Evolutionary conservation across 148 eudicot species (phyloP).

Genomic region (Rhododendron ovatum): DNA sequence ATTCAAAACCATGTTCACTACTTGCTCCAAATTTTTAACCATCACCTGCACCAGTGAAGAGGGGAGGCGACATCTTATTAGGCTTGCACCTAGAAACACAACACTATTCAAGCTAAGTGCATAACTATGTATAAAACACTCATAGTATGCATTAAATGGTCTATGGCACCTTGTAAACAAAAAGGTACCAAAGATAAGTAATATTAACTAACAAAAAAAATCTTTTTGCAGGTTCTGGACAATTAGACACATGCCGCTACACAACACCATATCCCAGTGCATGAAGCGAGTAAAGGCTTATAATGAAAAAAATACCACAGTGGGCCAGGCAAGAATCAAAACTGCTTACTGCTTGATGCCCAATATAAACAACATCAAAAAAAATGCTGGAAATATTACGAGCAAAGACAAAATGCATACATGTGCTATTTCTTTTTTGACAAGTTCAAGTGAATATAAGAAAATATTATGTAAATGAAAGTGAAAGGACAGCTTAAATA

Average conservation of each 20-base stretch:
- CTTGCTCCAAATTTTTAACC: slow-evolving; percentile 85
- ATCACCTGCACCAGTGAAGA: slow-evolving; percentile 55
- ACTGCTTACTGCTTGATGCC: background rate
- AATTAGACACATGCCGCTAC: background rate
- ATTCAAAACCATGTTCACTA: slow-evolving; percentile 75
- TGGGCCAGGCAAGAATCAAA: background rate
- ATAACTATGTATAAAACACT: background rate
- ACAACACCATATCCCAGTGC: background rate
- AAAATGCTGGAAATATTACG: background rate
- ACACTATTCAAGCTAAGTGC: background rate
- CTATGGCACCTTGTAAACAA: background rate
- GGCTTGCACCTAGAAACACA: background rate
- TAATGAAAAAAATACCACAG: background rate
- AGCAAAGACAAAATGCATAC: background rate
- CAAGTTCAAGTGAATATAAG: background rate
- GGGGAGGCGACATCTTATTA: background rate
- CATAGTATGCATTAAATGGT: background rate
- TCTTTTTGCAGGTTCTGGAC: background rate
- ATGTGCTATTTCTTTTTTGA: background rate
- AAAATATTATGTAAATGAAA: background rate
- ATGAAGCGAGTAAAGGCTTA: background rate
- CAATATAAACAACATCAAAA: background rate
- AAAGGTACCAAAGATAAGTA: background rate
- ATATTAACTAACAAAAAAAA: background rate
- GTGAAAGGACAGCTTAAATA: slow-evolving; percentile 2